Conservation (phyloP, 306 rosid genomes). For the Elaeagnus macrophylla region DNA sequence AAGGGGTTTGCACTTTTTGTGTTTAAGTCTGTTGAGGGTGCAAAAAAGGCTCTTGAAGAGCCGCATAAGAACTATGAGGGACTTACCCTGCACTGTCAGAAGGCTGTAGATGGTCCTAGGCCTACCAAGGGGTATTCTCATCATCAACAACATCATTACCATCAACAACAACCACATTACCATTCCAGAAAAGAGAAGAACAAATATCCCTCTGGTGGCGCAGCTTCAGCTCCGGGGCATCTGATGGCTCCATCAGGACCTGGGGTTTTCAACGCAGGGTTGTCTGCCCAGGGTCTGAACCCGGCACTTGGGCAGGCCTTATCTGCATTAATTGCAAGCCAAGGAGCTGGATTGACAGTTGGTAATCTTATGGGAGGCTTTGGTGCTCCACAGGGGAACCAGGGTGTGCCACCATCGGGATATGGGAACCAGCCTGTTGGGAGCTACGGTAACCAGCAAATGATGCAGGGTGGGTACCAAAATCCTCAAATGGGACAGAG, state of each 20-base stretch:
- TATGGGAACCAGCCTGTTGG: conserved; percentile 46
- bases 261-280: conserved; percentile 35
- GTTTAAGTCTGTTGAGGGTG: conserved; percentile 37
- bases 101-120: conserved; percentile 59
- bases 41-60: conserved; percentile 57
- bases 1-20: conserved; percentile 54
- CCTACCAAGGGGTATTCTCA: conserved; percentile 36
- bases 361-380: conserved; percentile 61
- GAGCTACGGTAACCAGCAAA: conserved; percentile 50
- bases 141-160: conserved; percentile 30
- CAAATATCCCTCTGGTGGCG: conserved; percentile 38
- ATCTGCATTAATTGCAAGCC: conserved; percentile 51
- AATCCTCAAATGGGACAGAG: conserved; percentile 65
- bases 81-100: conserved; percentile 48
- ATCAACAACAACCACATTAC: conserved; percentile 34
- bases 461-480: conserved; percentile 53
- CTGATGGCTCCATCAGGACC: conserved; percentile 59
- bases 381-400: conserved; percentile 42
- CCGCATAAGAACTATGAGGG: conserved; percentile 53
- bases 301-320: conserved; percentile 57
- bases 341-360: conserved; percentile 55
- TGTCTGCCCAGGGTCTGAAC: conserved; percentile 33
- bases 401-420: conserved; percentile 35
- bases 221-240: conserved; percentile 20
- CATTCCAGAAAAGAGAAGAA: conserved; percentile 45